Evolutionary conservation across 1,284 basidiomycete genomes (phyloP).

Genomic region (Apiotrichum gamsii): DNA sequence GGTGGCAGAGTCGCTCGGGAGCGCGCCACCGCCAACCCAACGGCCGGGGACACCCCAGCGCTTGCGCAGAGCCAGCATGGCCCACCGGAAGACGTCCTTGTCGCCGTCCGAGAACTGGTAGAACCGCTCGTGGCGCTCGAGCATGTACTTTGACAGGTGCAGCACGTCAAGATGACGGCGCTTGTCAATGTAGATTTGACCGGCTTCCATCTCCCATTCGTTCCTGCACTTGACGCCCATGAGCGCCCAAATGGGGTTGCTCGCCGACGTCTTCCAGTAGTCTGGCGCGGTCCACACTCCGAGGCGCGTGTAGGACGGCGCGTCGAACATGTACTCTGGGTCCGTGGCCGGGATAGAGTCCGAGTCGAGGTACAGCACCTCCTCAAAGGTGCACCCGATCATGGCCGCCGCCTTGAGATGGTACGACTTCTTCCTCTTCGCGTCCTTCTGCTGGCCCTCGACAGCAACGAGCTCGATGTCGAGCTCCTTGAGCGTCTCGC

Average conservation of each 20-base stretch:
- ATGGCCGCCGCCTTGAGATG: conserved; percentile 51
- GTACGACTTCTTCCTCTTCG: conserved; percentile 44
- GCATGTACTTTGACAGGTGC: conserved; percentile 48
- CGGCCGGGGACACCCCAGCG: conserved; percentile 52
- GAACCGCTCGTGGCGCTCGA: conserved; percentile 49
- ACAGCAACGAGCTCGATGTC: conserved; percentile 45
- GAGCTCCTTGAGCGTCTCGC: conserved; percentile 36
- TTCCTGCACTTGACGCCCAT: conserved; percentile 51
- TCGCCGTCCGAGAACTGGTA: conserved; percentile 49
- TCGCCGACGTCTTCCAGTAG: conserved; percentile 48
- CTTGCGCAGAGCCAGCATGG: conserved; percentile 50
- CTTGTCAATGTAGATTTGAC: conserved; percentile 52
- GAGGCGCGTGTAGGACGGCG: conserved; percentile 44
- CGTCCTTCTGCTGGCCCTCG: conserved; percentile 37
- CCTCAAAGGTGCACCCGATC: conserved; percentile 46
- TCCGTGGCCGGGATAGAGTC: conserved; percentile 48
- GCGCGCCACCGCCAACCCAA: conserved; percentile 47
- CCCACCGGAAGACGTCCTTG: conserved; percentile 53
- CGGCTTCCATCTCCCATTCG: conserved; percentile 52
- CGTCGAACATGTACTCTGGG: conserved; percentile 48
- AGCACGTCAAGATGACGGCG: conserved; percentile 49
- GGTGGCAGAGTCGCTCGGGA: conserved; percentile 41
- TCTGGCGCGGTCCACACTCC: conserved; percentile 43
- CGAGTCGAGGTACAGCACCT: conserved; percentile 51
- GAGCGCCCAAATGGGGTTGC: conserved; percentile 50